phyloP scores from a whole-genome alignment of 306 rosid species.

The Vigna trinervia region DNA sequence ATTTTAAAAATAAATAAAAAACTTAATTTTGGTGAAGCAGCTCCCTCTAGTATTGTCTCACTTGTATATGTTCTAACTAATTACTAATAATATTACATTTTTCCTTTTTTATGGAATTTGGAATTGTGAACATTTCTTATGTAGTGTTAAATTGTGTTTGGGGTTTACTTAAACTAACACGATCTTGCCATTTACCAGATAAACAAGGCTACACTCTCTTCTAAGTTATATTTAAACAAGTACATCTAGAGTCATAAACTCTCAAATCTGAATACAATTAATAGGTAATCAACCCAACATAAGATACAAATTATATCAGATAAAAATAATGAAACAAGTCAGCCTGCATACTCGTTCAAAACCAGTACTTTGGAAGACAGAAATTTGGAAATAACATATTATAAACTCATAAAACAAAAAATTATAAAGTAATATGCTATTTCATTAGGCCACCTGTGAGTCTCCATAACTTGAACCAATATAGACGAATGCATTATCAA shows the following conservation, averaged over 20 bases:
- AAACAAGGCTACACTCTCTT: constrained; percentile 20
- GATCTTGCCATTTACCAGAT: neutral
- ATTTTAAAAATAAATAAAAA: neutral
- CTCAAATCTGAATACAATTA: neutral
- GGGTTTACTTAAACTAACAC: constrained; percentile 10
- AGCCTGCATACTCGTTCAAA: constrained; percentile 28
- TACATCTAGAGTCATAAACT: neutral
- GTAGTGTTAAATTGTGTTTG: constrained; percentile 25
- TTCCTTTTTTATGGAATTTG: constrained; percentile 15
- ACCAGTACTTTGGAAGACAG: constrained; percentile 4
- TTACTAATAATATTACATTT: constrained; percentile 1
- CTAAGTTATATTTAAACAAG: constrained; percentile 3
- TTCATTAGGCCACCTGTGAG: constrained; percentile 71
- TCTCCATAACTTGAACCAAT: constrained; percentile 97
- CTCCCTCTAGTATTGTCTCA: neutral
- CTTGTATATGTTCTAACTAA: neutral
- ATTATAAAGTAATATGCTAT: constrained; percentile 4
- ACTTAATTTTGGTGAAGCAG: constrained; percentile 10
- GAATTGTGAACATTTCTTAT: constrained; percentile 10
- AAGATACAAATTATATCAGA: constrained; percentile 2
- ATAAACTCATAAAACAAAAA: constrained; percentile 4
- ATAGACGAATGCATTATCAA: constrained; percentile 90
- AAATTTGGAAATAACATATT: constrained; percentile 22
- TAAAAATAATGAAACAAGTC: neutral
- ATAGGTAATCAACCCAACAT: constrained; percentile 24